Evolutionary conservation across 148 eudicot species (phyloP).

Genomic region (Simmondsia chinensis): DNA sequence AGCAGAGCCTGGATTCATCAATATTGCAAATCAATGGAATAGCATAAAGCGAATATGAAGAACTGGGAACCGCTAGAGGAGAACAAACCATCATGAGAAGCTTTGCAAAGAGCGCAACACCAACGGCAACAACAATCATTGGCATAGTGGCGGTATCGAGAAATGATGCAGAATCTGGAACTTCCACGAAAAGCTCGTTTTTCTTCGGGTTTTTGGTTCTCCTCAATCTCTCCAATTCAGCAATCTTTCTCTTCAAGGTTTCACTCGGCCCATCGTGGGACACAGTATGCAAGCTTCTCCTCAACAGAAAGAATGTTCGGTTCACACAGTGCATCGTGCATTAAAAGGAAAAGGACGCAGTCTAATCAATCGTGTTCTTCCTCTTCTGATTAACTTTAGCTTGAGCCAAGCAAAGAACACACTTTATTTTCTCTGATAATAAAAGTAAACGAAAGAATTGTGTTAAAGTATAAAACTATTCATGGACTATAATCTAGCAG

Average conservation of each 20-base stretch:
- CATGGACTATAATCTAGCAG: too few relatives aligned
- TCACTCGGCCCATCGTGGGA: slow-evolving; percentile 49
- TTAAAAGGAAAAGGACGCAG: neutral
- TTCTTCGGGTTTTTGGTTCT: slow-evolving; percentile 39
- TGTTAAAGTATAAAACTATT: too few relatives aligned
- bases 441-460: too few relatives aligned
- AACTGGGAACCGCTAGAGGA: neutral
- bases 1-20: neutral
- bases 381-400: too few relatives aligned
- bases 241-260: slow-evolving; percentile 49
- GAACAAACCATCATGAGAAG: slow-evolving; percentile 68
- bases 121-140: slow-evolving; percentile 65
- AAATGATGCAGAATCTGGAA: slow-evolving; percentile 53
- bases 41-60: neutral
- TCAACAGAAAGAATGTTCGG: slow-evolving; percentile 16
- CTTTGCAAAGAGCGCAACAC: slow-evolving; percentile 75
- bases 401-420: too few relatives aligned
- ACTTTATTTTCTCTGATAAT: too few relatives aligned
- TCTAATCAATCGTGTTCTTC: too few relatives aligned
- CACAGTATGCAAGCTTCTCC: slow-evolving; percentile 44
- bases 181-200: slow-evolving; percentile 56
- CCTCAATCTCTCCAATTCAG: slow-evolving; percentile 45
- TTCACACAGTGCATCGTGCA: slow-evolving; percentile 27
- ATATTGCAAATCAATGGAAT: neutral
- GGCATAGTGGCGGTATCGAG: slow-evolving; percentile 83